Conservation (phyloP, 441 rosid genomes). For the Arabidopsis hybrid region DNA sequence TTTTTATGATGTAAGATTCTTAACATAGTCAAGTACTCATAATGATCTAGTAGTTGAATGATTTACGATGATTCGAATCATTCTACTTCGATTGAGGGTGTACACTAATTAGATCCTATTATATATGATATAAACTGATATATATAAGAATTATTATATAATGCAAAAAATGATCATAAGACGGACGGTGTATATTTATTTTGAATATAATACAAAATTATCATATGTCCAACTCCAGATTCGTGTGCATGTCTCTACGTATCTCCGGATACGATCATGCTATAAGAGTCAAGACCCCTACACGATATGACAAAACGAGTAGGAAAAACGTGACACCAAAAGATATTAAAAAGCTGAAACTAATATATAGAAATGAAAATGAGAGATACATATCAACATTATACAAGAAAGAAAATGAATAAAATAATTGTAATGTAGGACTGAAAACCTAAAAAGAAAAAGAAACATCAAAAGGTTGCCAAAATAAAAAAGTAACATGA, state of each 20-base stretch:
- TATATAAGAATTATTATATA: too few species aligned
- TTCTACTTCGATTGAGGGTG: too few species aligned
- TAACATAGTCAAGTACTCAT: neutral
- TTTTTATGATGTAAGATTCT: neutral
- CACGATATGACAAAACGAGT: conserved; percentile 21
- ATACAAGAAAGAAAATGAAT: neutral
- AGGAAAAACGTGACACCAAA: conserved; percentile 22
- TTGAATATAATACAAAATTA: neutral
- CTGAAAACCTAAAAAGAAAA: conserved; percentile 33
- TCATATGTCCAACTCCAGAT: neutral
- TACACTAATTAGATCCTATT: too few species aligned
- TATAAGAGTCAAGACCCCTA: conserved; percentile 17
- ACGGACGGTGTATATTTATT: too few species aligned
- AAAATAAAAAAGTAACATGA: neutral
- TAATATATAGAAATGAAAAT: neutral
- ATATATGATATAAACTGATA: too few species aligned
- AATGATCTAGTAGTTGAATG: neutral
- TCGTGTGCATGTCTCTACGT: neutral
- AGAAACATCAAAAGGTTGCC: conserved; percentile 1
- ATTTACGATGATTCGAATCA: too few species aligned
- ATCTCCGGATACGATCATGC: conserved; percentile 3
- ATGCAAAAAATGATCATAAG: too few species aligned
- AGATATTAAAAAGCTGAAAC: neutral
- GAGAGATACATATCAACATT: conserved; percentile 1
- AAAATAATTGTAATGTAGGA: conserved; percentile 1